Base-by-base conservation (phyloP, 164 flowering plant genomes). In the Liriodendron chinense region DNA sequence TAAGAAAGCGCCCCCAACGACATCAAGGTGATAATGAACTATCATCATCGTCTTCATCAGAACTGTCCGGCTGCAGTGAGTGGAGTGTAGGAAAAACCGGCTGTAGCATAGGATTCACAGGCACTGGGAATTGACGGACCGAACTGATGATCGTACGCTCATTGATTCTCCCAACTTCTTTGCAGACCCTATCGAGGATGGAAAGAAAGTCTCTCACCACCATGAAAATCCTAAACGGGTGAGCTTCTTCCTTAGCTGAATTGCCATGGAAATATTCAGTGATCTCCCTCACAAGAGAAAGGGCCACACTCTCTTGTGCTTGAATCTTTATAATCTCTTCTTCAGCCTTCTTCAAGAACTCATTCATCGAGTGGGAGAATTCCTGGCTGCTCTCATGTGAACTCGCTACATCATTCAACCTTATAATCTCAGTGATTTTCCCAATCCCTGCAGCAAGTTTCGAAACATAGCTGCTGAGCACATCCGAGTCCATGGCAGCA, bases 191-290 rank as follows among this genome's bases (percentile, higher is more conserved):
- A 68, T 92, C 97, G 3, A 94, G 92, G 74, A 79, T 59, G 0
- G 86, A 67, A 47, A 94, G 89, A 64, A 94, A 94, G 76, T 94
- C 98, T 63, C 94, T 83, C 7, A 94, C 95, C 57, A 94, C 93
- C 90, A 87, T 72, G 85, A 94, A 94, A 73, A 94, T 86, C 74
- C 98, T 84, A 75, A 92, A 89, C 0, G 91, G 96, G 71, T 89
- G 98, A 77, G 98, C 97, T 83, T 94, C 98, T 83, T 92, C 97
- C 82, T 86, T 92, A 1, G 92, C 89, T 14, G 97, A 93, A 76
- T 94, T 85, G 7, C 98, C 98, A 84, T 94, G 98, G 84, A 94
- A 94, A 70, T 92, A 94, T 75, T 90, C 95, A 1, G 98, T 92
- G 9, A 92, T 87, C 75, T 93, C 97, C 77, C 88, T 94, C 49